Percentiles rank a stretch among this genome's conserved stretches.
Conservation (phyloP, 805 yeast species). For the Candida orba region DNA sequence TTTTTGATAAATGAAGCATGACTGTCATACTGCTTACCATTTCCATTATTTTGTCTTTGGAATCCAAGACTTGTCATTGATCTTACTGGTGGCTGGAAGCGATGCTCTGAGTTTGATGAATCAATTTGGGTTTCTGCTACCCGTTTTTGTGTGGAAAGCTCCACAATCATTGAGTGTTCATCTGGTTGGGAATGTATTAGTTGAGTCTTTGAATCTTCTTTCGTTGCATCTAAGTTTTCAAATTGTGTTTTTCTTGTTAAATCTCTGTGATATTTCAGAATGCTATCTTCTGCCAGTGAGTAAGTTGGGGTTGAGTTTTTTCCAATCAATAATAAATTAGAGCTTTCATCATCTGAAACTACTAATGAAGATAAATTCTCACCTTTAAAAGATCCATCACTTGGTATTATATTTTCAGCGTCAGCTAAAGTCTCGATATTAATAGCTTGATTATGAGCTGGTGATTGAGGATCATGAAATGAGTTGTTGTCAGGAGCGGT, state of each 20-base stretch:
- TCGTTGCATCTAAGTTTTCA: too few species aligned
- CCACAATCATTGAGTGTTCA: background rate
- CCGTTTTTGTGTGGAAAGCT: background rate
- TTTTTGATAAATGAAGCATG: too few species aligned
- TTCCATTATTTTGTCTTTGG: background rate
- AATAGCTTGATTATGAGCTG: background rate
- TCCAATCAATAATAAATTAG: background rate
- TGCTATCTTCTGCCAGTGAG: slow-evolving; percentile 18
- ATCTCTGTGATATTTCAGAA: slow-evolving; percentile 8
- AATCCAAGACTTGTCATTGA: background rate
- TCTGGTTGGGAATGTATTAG: background rate
- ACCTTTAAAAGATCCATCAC: background rate
- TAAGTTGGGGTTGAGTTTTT: background rate
- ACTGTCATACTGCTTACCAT: too few species aligned
- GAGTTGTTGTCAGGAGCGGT: slow-evolving; percentile 18
- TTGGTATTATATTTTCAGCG: background rate
- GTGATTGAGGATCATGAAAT: background rate
- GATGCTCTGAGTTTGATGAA: background rate
- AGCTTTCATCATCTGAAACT: slow-evolving; percentile 20
- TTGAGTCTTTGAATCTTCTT: too few species aligned
- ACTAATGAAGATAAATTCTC: slow-evolving; percentile 12
- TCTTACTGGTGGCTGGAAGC: background rate
- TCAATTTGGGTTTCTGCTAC: background rate
- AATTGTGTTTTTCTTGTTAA: background rate
- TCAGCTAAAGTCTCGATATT: background rate